Evolutionary conservation across 805 yeast species (phyloP).

Genomic region (Ogataea angusta): DNA sequence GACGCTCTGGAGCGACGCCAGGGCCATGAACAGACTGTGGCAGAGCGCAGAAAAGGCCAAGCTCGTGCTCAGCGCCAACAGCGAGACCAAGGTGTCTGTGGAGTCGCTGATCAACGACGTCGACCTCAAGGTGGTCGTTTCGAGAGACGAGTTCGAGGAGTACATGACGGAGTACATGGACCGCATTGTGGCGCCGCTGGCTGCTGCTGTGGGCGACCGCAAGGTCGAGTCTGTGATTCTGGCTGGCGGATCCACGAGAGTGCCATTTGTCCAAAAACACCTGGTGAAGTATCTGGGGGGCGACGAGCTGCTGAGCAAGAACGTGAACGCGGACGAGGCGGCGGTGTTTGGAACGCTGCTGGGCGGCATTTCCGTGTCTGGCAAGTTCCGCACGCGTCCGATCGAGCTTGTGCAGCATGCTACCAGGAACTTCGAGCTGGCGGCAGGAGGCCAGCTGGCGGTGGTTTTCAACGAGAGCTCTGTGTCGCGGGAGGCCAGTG

Average conservation of each 20-base stretch:
- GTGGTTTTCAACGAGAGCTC: constrained; percentile 49
- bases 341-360: constrained; percentile 88
- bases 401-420: constrained; percentile 58
- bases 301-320: constrained; percentile 59
- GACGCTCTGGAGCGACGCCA: constrained; percentile 37
- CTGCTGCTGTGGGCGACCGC: constrained; percentile 36
- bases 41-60: constrained; percentile 90
- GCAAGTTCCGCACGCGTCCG: constrained; percentile 61
- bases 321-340: constrained; percentile 94
- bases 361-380: constrained; percentile 73
- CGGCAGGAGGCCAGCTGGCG: constrained; percentile 22
- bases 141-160: constrained; percentile 81
- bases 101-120: constrained; percentile 72
- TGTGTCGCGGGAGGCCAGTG: constrained; percentile 29
- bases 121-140: constrained; percentile 65
- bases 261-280: constrained; percentile 77
- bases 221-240: constrained; percentile 58
- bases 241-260: constrained; percentile 88
- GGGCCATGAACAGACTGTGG: constrained; percentile 64
- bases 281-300: constrained; percentile 54
- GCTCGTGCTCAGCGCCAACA: constrained; percentile 80
- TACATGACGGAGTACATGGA: constrained; percentile 41
- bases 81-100: constrained; percentile 70
- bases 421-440: constrained; percentile 44
- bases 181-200: constrained; percentile 53